Evolutionary conservation across 2,329 filamentous ascomycete species (phyloP), one percentile per base, ranked within the genome.

Genomic region (Lachnellula arida): DNA sequence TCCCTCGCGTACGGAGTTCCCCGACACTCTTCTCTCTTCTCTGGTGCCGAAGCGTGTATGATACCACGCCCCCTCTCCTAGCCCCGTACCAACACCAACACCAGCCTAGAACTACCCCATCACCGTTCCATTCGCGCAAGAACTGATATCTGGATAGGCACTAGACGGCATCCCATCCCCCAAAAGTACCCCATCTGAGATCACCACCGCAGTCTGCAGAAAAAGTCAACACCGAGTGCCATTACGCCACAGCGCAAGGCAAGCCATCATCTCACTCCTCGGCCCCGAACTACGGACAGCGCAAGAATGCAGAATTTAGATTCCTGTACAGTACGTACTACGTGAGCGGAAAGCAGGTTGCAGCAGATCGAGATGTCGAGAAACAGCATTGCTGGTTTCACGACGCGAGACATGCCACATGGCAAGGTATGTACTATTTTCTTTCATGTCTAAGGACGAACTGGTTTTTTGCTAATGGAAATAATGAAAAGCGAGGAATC

Each of bases 311-410:
- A 43, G 69, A 61, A 37, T 77, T 78, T 56, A 67, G 74, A 1
- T 78, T 78, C 57, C 61, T 78, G 2, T n/a, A n/a, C n/a, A n/a
- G n/a, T n/a, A n/a, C n/a, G n/a, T n/a, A n/a, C n/a, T 76, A 73
- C 60, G 58, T 74, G 25, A 71, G 68, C 49, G 71, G 69, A 14
- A 69, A 62, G 49, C n/a, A n/a, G n/a, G n/a, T n/a, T n/a, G 66
- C 70, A 22, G 70, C 73, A 15, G 73, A 75, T 58, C 68, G 72
- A 54, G 70, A 76, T 57, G 68, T 72, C 60, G 68, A 67, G 22
- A 68, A 69, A 49, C 65, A 65, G 14, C 57, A 76, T 37, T 76
- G 73, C 74, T 64, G 73, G 37, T 25, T 69, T 48, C 51, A 61
- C 3, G 64, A 67, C 32, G 53, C 53, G 37, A 60, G 71, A 2